Evolutionary conservation across 2,329 filamentous ascomycete species (phyloP).

Genomic region (Trichoderma sp.): DNA sequence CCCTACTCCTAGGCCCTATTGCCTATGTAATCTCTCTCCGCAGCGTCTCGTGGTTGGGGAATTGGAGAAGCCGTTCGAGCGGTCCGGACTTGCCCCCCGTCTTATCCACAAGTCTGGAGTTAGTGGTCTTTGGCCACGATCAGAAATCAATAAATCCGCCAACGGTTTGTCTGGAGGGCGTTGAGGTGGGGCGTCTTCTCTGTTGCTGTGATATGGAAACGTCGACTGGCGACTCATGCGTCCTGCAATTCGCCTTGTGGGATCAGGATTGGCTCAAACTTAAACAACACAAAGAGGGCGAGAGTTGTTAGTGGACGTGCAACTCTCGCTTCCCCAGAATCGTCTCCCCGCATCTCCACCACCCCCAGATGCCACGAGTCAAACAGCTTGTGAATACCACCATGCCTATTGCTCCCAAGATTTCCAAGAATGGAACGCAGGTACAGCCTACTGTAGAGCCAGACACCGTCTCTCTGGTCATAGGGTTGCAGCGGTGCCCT

Average conservation of each 20-base stretch:
- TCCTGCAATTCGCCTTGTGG: background rate
- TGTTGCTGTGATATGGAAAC: background rate
- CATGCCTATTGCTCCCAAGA: background rate
- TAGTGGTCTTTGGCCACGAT: background rate
- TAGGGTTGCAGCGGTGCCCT: background rate
- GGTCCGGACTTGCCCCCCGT: background rate
- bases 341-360: constrained; percentile 7
- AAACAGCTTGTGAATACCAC: background rate
- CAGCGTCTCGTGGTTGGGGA: background rate
- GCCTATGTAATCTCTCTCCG: background rate
- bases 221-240: background rate
- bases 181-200: background rate
- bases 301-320: background rate
- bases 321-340: constrained; percentile 3
- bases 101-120: background rate
- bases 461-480: background rate
- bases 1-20: background rate
- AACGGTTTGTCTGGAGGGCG: background rate
- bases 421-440: background rate
- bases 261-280: background rate
- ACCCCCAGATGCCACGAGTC: background rate
- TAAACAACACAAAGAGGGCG: background rate
- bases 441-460: background rate
- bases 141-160: background rate
- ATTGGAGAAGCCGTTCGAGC: background rate